Base-by-base conservation (phyloP, 352 stramenopile species). In the Pythium apleroticum region DNA sequence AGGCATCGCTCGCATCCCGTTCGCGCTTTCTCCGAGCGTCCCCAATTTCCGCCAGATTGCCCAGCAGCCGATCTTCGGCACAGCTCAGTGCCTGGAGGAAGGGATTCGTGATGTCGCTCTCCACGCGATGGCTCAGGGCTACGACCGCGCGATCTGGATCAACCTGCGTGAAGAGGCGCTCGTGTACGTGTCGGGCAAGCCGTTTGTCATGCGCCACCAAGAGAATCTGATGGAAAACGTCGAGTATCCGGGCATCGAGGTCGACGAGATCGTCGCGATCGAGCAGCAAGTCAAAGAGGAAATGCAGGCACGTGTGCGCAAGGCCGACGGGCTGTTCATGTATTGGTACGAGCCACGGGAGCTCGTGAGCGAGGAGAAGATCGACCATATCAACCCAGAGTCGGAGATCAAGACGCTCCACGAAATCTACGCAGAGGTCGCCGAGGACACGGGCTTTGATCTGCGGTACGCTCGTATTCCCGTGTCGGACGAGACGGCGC, bases 161-260 rank as follows among this genome's bases (percentile, higher is more conserved):
- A 97, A 97, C 52, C 68, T 97, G 52, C 85, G 90, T 4, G 89
- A 97, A 69, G 90, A 97, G 73, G 88, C 88, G n/a, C 79, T 97
- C 12, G 80, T 97, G n/a, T 97, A 96, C 68, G 90, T 96, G 15
- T 80, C 72, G 41, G 89, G 88, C 5, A 78, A 84, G 50, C 90
- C 90, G 5, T 97, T 93, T 61, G 90, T 91, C 52, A 77, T 97
- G 48, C 90, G 90, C 4, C 82, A 94, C 46, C 72, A 76, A 11
- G 78, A 91, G 30, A 80, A 94, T 61, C 60, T 96, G 33, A 88
- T 95, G 68, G 76, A 91, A 24, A 97, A 97, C 35, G 77, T 96
- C 54, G 85, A 93, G 54, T 97, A 94, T 30, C 87, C 88, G 4
- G 87, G 86, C 24, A 96, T 97, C 46, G 88, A 97, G 62, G 85